Conservation (phyloP, 2,329 filamentous ascomycete genomes). For the Diplodia corticola region DNA sequence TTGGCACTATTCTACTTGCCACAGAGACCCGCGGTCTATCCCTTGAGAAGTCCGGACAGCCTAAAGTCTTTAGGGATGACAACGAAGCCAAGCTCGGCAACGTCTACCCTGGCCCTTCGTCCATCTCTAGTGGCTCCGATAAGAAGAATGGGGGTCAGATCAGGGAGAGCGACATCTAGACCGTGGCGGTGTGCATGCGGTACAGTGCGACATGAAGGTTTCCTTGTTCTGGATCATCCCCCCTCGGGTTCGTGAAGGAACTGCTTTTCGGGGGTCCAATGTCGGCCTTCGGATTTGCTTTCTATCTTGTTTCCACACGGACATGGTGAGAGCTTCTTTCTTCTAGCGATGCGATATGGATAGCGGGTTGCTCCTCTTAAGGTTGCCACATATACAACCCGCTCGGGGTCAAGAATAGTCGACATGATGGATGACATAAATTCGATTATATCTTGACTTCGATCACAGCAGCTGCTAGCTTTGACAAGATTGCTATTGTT, state of each 20-base stretch:
- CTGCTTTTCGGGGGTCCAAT: not conserved
- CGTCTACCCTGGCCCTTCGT: not conserved
- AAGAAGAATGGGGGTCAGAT: not conserved
- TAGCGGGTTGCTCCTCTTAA: not conserved
- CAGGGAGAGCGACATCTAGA: not conserved
- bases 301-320: not conserved
- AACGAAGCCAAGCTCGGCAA: not conserved
- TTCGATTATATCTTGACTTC: not conserved
- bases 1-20: conserved; percentile 41
- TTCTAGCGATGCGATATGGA: not conserved
- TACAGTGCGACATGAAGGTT: not conserved
- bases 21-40: conserved; percentile 40
- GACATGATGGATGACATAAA: not conserved
- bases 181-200: not conserved
- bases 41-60: conserved; percentile 38
- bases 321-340: not conserved
- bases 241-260: not conserved
- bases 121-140: not conserved
- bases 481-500: not conserved
- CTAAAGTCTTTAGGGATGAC: conserved; percentile 2
- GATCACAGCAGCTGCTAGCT: not conserved
- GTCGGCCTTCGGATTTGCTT: not conserved
- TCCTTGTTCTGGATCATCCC: not conserved
- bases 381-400: not conserved
- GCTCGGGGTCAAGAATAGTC: not conserved